A percentile compares a stretch with the other conserved stretches of the same genome.
These are phyloP conservation scores for Striga hermonthica DNA, from an alignment of 305 asterid genomes.

Conservation along the genomic window DNA sequence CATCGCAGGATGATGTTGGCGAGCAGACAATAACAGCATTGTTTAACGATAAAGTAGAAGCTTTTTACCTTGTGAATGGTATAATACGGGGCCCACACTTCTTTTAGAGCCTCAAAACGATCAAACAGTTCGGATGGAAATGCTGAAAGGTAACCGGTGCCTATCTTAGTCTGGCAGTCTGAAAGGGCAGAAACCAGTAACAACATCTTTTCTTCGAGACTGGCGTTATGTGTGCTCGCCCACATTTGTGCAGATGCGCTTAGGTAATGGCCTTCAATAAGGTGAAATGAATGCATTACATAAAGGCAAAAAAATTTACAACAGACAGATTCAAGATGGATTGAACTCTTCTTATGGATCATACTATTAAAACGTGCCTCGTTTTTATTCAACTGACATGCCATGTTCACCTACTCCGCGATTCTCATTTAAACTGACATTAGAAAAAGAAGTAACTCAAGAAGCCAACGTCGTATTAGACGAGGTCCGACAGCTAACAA, in stretches of 20 bases:
- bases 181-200: slow-evolving; percentile 59
- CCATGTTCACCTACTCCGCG: background rate
- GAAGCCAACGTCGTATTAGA: too few species aligned
- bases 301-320: slow-evolving; percentile 4
- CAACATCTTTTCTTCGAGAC: slow-evolving; percentile 55
- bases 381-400: background rate
- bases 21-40: slow-evolving; percentile 15
- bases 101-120: slow-evolving; percentile 61
- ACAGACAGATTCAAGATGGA: background rate
- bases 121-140: slow-evolving; percentile 80
- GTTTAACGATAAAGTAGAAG: background rate
- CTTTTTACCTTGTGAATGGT: slow-evolving; percentile 84
- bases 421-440: too few species aligned
- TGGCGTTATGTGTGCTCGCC: slow-evolving; percentile 76
- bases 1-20: slow-evolving; percentile 14
- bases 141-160: slow-evolving; percentile 89
- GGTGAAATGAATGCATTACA: slow-evolving; percentile 21
- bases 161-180: slow-evolving; percentile 63
- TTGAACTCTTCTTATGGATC: background rate
- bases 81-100: slow-evolving; percentile 96
- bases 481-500: too few species aligned
- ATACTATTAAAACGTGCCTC: background rate
- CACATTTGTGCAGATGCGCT: slow-evolving; percentile 93
- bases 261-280: slow-evolving; percentile 75
- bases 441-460: too few species aligned